A percentile compares a stretch with the other conserved stretches of the same genome.
These are phyloP conservation scores for Monosporozyma solicola DNA, from an alignment of 805 yeast genomes.

Conservation along the genomic window DNA sequence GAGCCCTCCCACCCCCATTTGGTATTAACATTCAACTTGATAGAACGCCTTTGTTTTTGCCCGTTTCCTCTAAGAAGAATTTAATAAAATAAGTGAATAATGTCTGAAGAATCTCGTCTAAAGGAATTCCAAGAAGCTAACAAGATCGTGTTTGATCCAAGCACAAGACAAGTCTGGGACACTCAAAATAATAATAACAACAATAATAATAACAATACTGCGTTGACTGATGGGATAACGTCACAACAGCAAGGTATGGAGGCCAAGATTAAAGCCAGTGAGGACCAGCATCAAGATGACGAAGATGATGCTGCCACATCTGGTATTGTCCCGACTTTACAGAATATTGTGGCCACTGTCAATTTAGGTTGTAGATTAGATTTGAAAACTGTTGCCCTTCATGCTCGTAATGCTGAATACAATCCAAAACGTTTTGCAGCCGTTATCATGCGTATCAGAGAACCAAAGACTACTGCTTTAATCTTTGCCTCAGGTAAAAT, in stretches of 20 bases:
- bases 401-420: slow-evolving; percentile 98
- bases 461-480: slow-evolving; percentile 95
- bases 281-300: slow-evolving; percentile 12
- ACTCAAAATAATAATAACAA: slow-evolving; percentile 14
- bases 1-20: neutral
- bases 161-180: slow-evolving; percentile 33
- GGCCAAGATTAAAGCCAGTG: neutral
- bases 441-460: slow-evolving; percentile 97
- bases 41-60: neutral
- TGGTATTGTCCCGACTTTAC: slow-evolving; percentile 90
- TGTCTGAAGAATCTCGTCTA: slow-evolving; percentile 28
- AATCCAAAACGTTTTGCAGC: slow-evolving; percentile 99
- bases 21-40: neutral
- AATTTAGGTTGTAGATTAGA: slow-evolving; percentile 93
- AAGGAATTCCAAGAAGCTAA: slow-evolving; percentile 30
- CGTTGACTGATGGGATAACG: neutral
- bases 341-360: slow-evolving; percentile 96
- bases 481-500: slow-evolving; percentile 98
- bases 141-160: slow-evolving; percentile 29
- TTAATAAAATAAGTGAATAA: slow-evolving; percentile 2
- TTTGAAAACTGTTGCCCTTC: slow-evolving; percentile 92
- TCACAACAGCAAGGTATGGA: neutral
- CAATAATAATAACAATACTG: neutral
- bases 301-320: slow-evolving; percentile 69
- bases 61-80: neutral